A percentile compares a stretch with the other conserved stretches of the same genome.
Evolutionary conservation across 164 flowering plant genomes (phyloP).

Genomic region (Taxillus chinensis): DNA sequence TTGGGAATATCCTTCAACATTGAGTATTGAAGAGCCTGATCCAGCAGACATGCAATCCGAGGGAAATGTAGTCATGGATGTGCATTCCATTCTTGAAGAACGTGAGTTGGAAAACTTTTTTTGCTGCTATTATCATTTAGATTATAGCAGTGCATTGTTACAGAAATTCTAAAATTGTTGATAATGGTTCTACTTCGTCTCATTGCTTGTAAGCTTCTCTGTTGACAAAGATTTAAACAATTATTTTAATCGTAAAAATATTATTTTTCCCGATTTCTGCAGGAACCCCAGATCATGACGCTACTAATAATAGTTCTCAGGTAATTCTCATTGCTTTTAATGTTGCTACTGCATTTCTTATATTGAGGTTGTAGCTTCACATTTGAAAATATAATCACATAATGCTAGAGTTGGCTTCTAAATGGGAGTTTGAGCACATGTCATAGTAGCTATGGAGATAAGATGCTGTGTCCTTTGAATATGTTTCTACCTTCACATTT

Average conservation of each 20-base stretch:
- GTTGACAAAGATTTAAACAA: background rate
- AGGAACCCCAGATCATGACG: constrained; percentile 24
- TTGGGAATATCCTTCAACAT: constrained; percentile 25
- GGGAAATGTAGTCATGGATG: constrained; percentile 10
- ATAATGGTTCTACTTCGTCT: background rate
- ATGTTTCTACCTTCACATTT: background rate
- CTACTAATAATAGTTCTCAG: constrained; percentile 15
- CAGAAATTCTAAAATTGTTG: too few species aligned
- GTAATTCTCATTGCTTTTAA: constrained; percentile 7
- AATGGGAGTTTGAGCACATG: background rate
- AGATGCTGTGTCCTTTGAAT: too few species aligned
- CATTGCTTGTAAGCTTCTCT: background rate
- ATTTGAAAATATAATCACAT: background rate
- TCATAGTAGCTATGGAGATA: background rate
- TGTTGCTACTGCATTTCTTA: background rate
- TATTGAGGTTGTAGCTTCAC: background rate
- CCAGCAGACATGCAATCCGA: constrained; percentile 8
- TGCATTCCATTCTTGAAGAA: constrained; percentile 29
- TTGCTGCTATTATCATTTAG: background rate
- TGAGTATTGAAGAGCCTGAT: constrained; percentile 14
- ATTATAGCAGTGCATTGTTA: too few species aligned
- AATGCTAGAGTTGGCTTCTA: background rate
- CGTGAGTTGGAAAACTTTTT: constrained; percentile 16
- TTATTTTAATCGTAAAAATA: background rate
- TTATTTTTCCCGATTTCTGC: constrained; percentile 5